phyloP scores from a whole-genome alignment of 2,329 filamentous ascomycete genomes.

The Cladosporium sp. region DNA sequence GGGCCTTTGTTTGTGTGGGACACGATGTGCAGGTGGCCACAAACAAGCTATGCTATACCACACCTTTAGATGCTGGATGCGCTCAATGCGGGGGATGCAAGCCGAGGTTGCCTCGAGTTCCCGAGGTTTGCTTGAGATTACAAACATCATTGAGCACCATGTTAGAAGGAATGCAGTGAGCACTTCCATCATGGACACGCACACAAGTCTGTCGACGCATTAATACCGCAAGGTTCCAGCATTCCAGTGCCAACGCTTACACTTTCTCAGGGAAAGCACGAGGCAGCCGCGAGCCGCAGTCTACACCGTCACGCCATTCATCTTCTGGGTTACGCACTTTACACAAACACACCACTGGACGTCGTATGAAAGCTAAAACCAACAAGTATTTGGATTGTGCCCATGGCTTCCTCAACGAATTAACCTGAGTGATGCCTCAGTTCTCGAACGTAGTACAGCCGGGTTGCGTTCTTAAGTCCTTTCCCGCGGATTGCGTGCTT shows the following conservation, averaged over 20 bases:
- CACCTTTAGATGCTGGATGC: not conserved
- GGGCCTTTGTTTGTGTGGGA: not conserved
- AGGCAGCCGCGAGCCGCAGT: not conserved
- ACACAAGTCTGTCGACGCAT: not conserved
- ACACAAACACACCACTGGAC: not conserved
- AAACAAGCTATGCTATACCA: not conserved
- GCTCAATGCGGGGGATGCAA: not conserved
- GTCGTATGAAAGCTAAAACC: not conserved
- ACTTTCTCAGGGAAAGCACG: not conserved
- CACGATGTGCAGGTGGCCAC: not conserved
- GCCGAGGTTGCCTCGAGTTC: not conserved
- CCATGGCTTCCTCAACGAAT: not conserved
- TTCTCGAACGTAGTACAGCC: not conserved
- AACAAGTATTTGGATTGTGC: not conserved
- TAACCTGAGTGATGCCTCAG: not conserved
- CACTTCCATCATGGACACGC: not conserved
- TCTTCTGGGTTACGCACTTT: not conserved
- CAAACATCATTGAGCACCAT: not conserved
- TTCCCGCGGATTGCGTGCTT: slow-evolving; percentile 13
- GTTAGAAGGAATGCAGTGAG: not conserved
- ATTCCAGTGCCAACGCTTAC: not conserved
- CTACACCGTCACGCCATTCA: not conserved
- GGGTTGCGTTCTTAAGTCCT: not conserved
- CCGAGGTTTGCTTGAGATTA: not conserved
- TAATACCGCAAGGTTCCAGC: not conserved